phyloP scores from a whole-genome alignment of 331 rosid species.

The Rosa hybrid region DNA sequence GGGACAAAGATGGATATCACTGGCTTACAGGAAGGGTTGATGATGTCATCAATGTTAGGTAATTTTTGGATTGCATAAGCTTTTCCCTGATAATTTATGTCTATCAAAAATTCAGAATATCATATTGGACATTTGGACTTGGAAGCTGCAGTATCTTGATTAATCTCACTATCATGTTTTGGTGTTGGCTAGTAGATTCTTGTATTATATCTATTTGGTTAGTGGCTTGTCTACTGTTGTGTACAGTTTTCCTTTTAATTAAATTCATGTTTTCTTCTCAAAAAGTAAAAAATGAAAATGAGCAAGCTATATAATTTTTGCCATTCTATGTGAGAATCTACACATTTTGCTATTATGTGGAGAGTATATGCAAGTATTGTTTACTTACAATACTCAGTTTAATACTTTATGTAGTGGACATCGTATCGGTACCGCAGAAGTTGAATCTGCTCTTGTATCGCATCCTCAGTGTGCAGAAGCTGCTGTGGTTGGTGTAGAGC shows the following conservation, averaged over 20 bases:
- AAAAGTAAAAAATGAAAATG: not conserved
- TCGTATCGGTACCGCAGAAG: conserved; percentile 99
- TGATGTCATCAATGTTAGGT: conserved; percentile 99
- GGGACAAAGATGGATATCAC: conserved; percentile 96
- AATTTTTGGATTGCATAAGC: conserved; percentile 20
- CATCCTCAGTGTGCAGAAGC: conserved; percentile 94
- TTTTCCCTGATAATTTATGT: conserved; percentile 21
- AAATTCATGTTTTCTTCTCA: not conserved
- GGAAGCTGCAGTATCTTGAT: not conserved
- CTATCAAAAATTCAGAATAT: not conserved
- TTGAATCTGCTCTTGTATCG: conserved; percentile 94
- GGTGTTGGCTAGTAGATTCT: not conserved
- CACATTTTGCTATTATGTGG: not conserved
- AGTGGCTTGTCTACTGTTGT: not conserved
- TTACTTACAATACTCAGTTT: not conserved
- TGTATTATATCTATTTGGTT: not conserved
- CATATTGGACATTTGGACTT: not conserved
- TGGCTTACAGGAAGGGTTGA: conserved; percentile 99
- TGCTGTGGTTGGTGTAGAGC: conserved; percentile 96
- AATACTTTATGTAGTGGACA: conserved; percentile 71
- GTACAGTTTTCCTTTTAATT: not conserved
- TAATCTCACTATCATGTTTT: not conserved
- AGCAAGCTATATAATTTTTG: conserved; percentile 12
- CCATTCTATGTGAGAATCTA: not conserved
- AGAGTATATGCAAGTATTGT: not conserved